A percentile compares a stretch with the other conserved stretches of the same genome.
Evolutionary conservation across 2,329 filamentous ascomycete genomes (phyloP).

Genomic region (Phymatotrichopsis omnivora): DNA sequence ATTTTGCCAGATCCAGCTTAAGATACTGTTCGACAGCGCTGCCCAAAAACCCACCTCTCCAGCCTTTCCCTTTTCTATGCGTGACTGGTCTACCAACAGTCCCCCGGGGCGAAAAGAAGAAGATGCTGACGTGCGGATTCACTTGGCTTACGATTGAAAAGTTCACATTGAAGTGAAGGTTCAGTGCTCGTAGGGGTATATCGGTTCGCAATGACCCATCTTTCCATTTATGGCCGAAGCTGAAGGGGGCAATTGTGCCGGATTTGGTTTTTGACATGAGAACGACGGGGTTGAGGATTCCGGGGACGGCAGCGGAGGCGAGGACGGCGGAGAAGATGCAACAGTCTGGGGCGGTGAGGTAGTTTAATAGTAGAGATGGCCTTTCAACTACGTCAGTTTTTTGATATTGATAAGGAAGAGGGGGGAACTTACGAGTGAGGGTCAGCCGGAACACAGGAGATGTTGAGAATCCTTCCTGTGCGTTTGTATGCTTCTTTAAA

Average conservation of each 20-base stretch:
- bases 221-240: slow-evolving; percentile 99
- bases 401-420: no score
- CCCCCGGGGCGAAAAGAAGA: slow-evolving; percentile 94
- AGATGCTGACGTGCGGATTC: slow-evolving; percentile 95
- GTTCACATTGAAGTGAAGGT: slow-evolving; percentile 96
- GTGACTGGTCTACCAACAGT: slow-evolving; percentile 88
- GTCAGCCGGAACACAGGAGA: slow-evolving; percentile 90
- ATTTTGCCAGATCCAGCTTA: slow-evolving; percentile 94
- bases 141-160: slow-evolving; percentile 86
- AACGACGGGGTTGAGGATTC: slow-evolving; percentile 89
- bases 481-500: slow-evolving; percentile 91
- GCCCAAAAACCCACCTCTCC: slow-evolving; percentile 90
- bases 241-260: slow-evolving; percentile 74
- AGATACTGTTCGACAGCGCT: slow-evolving; percentile 88
- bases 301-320: slow-evolving; percentile 88
- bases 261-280: slow-evolving; percentile 77
- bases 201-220: slow-evolving; percentile 90
- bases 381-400: slow-evolving; percentile 14
- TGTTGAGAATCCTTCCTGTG: slow-evolving; percentile 88
- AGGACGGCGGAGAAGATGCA: slow-evolving; percentile 97
- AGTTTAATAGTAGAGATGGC: slow-evolving; percentile 82
- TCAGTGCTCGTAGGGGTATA: slow-evolving; percentile 86
- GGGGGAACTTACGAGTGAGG: slow-evolving; percentile 55
- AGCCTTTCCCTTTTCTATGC: slow-evolving; percentile 83
- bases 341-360: slow-evolving; percentile 88